A percentile compares a stretch with the other conserved stretches of the same genome.
Evolutionary conservation across 164 flowering plant genomes (phyloP).

Genomic region (Protea cynaroides): DNA sequence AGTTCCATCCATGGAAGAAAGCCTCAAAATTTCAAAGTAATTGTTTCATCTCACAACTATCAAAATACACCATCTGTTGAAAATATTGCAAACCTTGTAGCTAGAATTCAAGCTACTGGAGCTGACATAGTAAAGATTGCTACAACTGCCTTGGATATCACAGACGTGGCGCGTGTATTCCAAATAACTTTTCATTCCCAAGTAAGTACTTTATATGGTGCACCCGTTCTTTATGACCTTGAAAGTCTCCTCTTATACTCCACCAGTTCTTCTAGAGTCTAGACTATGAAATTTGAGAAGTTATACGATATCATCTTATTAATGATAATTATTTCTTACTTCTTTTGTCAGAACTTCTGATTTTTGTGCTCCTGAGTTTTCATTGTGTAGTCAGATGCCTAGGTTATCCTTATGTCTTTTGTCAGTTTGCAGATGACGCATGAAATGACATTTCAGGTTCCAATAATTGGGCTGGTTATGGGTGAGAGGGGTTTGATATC

Average conservation of each 20-base stretch:
- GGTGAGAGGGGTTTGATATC: constrained; percentile 88
- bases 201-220: constrained; percentile 44
- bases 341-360: neutral
- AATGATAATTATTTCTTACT: neutral
- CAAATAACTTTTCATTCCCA: constrained; percentile 75
- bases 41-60: constrained; percentile 92
- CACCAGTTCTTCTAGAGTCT: neutral
- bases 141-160: constrained; percentile 74
- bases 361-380: neutral
- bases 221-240: neutral
- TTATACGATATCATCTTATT: neutral
- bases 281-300: neutral
- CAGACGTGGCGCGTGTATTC: constrained; percentile 81
- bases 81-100: constrained; percentile 76
- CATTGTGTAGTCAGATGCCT: too few species aligned
- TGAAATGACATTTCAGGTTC: constrained; percentile 53
- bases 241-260: neutral
- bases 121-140: constrained; percentile 98
- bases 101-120: constrained; percentile 77
- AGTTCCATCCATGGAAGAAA: constrained; percentile 51
- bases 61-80: constrained; percentile 77
- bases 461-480: constrained; percentile 85
- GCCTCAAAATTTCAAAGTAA: constrained; percentile 59
- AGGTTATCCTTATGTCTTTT: too few species aligned
- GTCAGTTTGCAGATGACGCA: constrained; percentile 5